Percentiles rank a stretch among this genome's conserved stretches.
These are phyloP conservation scores for Cyclotella sp. DNA, from an alignment of 108 stramenopile genomes.

Conservation along the genomic window DNA sequence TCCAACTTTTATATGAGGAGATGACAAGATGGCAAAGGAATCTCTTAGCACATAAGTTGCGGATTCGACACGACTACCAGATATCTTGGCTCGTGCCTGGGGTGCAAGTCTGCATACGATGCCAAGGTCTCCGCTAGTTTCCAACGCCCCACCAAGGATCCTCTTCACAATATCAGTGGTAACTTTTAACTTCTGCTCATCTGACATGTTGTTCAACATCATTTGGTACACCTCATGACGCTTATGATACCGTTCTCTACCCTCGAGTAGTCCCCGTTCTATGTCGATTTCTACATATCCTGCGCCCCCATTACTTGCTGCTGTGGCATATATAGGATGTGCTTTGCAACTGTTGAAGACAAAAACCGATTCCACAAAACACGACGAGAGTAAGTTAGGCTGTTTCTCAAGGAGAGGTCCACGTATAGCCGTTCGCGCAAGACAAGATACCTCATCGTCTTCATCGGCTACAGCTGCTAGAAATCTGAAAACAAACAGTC, in stretches of 20 bases:
- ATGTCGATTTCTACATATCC: conserved; percentile 64
- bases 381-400: conserved; percentile 82
- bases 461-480: conserved; percentile 91
- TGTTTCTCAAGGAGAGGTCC: conserved; percentile 79
- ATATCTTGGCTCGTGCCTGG: conserved; percentile 16
- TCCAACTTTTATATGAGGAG: conserved; percentile 69
- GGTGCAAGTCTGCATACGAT: conserved; percentile 59
- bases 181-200: conserved; percentile 92
- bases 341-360: conserved; percentile 92
- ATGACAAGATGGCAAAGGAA: conserved; percentile 66
- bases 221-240: conserved; percentile 83
- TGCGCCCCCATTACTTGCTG: conserved; percentile 74
- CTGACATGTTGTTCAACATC: conserved; percentile 83
- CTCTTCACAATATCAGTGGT: conserved; percentile 90
- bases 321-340: conserved; percentile 88
- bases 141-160: conserved; percentile 77
- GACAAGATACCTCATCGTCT: conserved; percentile 78
- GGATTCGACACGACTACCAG: conserved; percentile 43
- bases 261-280: conserved; percentile 50
- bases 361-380: conserved; percentile 92
- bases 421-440: conserved; percentile 77
- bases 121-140: conserved; percentile 69
- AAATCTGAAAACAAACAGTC: conserved; percentile 87
- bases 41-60: conserved; percentile 76
- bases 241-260: conserved; percentile 50